A percentile compares a stretch with the other conserved stretches of the same genome.
These are phyloP conservation scores for Fusarium pseudoanthophilum DNA, from an alignment of 2,329 filamentous ascomycete species.

Conservation along the genomic window DNA sequence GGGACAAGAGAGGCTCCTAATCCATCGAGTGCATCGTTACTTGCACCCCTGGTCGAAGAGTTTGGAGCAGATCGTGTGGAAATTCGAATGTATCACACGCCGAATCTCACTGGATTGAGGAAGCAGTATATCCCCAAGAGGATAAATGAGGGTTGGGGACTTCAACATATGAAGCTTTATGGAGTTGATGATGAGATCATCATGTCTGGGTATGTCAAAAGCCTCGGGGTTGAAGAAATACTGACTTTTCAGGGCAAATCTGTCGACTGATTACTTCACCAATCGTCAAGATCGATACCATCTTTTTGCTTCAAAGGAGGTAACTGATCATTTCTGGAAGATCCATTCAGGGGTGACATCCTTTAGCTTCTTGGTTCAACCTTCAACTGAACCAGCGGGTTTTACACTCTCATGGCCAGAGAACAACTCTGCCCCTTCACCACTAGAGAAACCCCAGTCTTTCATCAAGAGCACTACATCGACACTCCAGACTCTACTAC, in stretches of 20 bases:
- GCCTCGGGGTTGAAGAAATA: not conserved
- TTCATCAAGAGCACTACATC: conserved; percentile 78
- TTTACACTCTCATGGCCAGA: conserved; percentile 78
- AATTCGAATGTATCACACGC: conserved; percentile 97
- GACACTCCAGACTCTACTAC: conserved; percentile 74
- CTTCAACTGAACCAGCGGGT: conserved; percentile 64
- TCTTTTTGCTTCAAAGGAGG: conserved; percentile 79
- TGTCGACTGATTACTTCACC: conserved; percentile 95
- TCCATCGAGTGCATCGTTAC: conserved; percentile 86
- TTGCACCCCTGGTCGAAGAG: conserved; percentile 84
- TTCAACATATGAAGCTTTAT: conserved; percentile 99
- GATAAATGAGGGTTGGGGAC: conserved; percentile 97
- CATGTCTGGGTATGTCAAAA: conserved; percentile 75
- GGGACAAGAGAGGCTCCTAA: conserved; percentile 91
- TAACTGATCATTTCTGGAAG: conserved; percentile 83
- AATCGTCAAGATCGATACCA: conserved; percentile 96
- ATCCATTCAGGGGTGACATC: conserved; percentile 82
- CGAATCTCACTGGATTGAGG: conserved; percentile 87
- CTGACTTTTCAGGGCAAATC: conserved; percentile 71
- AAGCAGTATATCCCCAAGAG: conserved; percentile 87
- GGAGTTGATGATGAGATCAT: conserved; percentile 96
- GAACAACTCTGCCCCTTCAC: conserved; percentile 78
- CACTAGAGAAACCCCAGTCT: conserved; percentile 72
- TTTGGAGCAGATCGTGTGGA: conserved; percentile 88
- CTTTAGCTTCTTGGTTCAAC: conserved; percentile 83